Percentiles rank a stretch among this genome's conserved stretches.
These are phyloP conservation scores for Apocynum venetum DNA, from an alignment of 257 asterid species.

Conservation along the genomic window DNA sequence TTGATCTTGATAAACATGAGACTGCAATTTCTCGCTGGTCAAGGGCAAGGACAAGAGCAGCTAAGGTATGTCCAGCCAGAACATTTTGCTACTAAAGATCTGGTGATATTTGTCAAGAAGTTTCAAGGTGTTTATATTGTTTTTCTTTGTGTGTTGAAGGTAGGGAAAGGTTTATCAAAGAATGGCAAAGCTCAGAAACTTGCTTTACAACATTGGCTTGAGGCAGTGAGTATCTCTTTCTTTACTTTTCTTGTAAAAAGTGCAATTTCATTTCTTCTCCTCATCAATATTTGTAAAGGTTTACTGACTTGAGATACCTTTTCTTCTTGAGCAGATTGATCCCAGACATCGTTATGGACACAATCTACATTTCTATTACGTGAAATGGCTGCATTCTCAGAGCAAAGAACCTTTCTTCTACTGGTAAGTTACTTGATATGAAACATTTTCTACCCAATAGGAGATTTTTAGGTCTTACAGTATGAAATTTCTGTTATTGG, in stretches of 20 bases:
- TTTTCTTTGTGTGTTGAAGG: conserved; percentile 37
- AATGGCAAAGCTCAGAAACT: conserved; percentile 84
- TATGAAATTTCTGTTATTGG: neutral
- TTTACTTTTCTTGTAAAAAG: neutral
- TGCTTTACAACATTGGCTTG: conserved; percentile 96
- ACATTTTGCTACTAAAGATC: neutral
- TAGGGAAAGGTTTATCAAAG: conserved; percentile 89
- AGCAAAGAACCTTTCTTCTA: conserved; percentile 95
- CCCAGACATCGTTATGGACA: conserved; percentile 98
- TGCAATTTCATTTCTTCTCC: neutral
- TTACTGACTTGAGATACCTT: conserved; percentile 20
- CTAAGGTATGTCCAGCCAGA: conserved; percentile 48
- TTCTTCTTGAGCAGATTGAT: conserved; percentile 56
- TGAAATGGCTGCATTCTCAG: conserved; percentile 75
- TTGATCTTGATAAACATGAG: conserved; percentile 82
- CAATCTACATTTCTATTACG: conserved; percentile 82
- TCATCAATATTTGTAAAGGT: neutral
- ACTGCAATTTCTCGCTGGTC: conserved; percentile 93
- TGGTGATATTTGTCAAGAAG: neutral
- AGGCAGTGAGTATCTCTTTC: conserved; percentile 61
- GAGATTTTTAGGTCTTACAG: neutral
- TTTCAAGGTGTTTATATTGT: neutral
- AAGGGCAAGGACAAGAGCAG: conserved; percentile 89
- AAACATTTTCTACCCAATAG: neutral
- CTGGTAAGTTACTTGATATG: conserved; percentile 45